Evolutionary conservation across 768 basidiomycete genomes (phyloP).

Genomic region (Cytidiella melzeri): DNA sequence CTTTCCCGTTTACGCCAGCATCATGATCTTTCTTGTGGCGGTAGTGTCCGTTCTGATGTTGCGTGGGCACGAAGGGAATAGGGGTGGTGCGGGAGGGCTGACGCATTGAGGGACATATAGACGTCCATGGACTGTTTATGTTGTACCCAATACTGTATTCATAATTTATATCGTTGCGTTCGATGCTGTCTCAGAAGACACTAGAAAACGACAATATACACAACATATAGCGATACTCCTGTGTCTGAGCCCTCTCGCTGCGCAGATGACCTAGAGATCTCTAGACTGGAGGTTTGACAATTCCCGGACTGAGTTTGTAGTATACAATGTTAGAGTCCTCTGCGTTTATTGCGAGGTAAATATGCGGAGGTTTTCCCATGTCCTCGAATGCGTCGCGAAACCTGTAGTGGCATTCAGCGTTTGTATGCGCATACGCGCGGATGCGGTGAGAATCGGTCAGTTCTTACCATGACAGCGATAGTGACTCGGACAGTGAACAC

Average conservation of each 20-base stretch:
- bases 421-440: background rate
- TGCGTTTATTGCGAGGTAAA: slow-evolving; percentile 67
- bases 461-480: slow-evolving; percentile 54
- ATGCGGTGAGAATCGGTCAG: slow-evolving; percentile 16
- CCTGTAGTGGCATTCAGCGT: slow-evolving; percentile 30
- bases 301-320: slow-evolving; percentile 73
- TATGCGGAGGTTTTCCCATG: slow-evolving; percentile 39
- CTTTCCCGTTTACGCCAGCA: slow-evolving; percentile 74
- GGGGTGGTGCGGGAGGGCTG: slow-evolving; percentile 5
- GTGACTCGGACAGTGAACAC: slow-evolving; percentile 58
- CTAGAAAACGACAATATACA: too few species aligned
- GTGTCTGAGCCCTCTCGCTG: too few species aligned
- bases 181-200: too few species aligned
- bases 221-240: too few species aligned
- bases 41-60: slow-evolving; percentile 58
- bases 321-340: slow-evolving; percentile 82
- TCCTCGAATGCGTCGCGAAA: slow-evolving; percentile 49
- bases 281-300: slow-evolving; percentile 64
- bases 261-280: too few species aligned
- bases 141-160: background rate
- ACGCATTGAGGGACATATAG: slow-evolving; percentile 1
- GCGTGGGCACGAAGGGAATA: slow-evolving; percentile 43
- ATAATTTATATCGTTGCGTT: background rate
- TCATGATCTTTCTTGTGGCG: slow-evolving; percentile 56
- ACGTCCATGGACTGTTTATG: background rate